Base-by-base conservation (phyloP, 2,329 filamentous ascomycete genomes). In the Lanzia echinophila region DNA sequence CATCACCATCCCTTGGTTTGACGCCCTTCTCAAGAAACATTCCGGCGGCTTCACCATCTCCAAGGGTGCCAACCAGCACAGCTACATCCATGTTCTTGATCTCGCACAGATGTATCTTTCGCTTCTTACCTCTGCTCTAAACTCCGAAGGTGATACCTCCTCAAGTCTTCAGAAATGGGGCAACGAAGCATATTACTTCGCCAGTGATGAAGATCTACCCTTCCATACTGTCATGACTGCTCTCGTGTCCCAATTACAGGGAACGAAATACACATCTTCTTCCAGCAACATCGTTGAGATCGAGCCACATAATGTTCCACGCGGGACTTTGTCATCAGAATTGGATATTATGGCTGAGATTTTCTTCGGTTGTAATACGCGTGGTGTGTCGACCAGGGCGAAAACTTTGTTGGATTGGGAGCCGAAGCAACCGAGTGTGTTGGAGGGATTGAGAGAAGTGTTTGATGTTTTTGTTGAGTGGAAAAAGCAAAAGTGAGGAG, bases 51-150 rank as follows among this genome's bases (percentile, higher is more conserved):
- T 60, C 20, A 56, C 51, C 19, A 55, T 61, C 11, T 39, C 46
- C 13, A 2, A 33, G 6, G 32, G 32, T 19, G 19, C 13, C 11
- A 61, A 56, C 19, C 39, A 56, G 6, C 50, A 43, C 17, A 43
- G 13, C 6, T 55, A 56, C 13, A 46, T 62, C 34, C 55, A 62
- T 36, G 59, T 61, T 15, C 34, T 44, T 13, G 59, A 62, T 39
- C 39, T 53, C 6, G 59, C 59, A 7, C 15, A 22, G 6, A 20
- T 61, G 1, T 59, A 61, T n/a, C 15, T 55, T 2, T 12, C 43
- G 1, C 48, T 60, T 4, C 15, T 58, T 3, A 39, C 38, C 5
- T 17, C 49, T 7, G 53, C 58, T 6, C 39, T 60, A 2, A 11
- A 45, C 22, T n/a, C 47, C 5, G 17, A 24, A 2, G 1, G 15